Base-by-base conservation (phyloP, 768 basidiomycete species). In the Erythrobasidium yunnanense region DNA sequence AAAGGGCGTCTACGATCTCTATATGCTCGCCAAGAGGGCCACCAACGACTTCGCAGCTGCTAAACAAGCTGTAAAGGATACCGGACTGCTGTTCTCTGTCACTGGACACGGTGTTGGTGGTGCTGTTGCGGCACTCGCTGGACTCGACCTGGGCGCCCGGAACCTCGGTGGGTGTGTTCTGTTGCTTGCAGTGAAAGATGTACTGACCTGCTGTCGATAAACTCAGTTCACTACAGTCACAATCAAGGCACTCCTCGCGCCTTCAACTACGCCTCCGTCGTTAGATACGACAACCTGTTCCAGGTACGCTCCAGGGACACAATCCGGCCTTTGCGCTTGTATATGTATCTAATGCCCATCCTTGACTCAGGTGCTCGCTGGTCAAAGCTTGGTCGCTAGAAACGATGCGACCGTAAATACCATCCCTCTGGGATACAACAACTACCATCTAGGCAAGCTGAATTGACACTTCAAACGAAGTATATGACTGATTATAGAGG, bases 51-150 rank as follows among this genome's bases (percentile, higher is more conserved):
- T 63, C 47, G 49, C 32, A 38, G 60, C 52, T 49, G 60, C 60
- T 4, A 63, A 51, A 32, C 25, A 63, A 30, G 60, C 60, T 4
- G 60, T 63, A 8, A 63, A 46, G 32, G 8, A 46, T 17, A 63
- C 47, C 33, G 60, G 60, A 5, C 22, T 63, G 23, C 46, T 27
- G 8, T 63, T 63, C 60, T 47, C 42, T 18, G 60, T 63, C 22
- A 50, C 60, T 18, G 60, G 60, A 18, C 60, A 50, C 25, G 60
- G 60, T 32, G 60, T 63, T 25, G 60, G 60, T 63, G 60, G 60
- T 6, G 60, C 60, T 32, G 60, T 63, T 27, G 60, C 60, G 27
- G 60, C 60, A 50, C 60, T 63, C 11, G 60, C 60, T 63, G 60
- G 45, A 23, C 22, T 63, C 30, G 60, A 63, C 20, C 42, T 63